These are phyloP conservation scores for Cyberlindnera xishuangbannaensis DNA, from an alignment of 805 yeast species.

Conservation along the genomic window DNA sequence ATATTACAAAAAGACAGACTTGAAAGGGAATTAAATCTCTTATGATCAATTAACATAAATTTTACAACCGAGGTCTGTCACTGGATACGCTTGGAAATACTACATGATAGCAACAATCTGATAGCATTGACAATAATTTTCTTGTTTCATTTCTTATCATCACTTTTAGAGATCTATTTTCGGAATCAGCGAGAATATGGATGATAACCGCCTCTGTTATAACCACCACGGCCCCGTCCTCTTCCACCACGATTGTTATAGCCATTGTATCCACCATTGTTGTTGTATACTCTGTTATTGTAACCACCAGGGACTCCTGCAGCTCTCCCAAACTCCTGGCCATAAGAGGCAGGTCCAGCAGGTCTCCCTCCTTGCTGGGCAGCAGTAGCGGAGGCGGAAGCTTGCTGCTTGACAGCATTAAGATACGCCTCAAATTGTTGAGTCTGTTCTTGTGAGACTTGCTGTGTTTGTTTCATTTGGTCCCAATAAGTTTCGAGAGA, in stretches of 20 bases:
- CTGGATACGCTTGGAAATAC: no score
- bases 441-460: constrained; percentile 8
- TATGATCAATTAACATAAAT: no score
- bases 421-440: constrained; percentile 5
- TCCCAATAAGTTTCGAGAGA: constrained; percentile 60
- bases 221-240: constrained; percentile 13
- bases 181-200: constrained; percentile 3
- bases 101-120: no score
- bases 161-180: no score
- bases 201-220: constrained; percentile 17
- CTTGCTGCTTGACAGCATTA: constrained; percentile 8
- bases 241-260: constrained; percentile 18
- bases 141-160: no score
- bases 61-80: no score
- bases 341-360: constrained; percentile 6
- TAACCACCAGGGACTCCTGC: constrained; percentile 2
- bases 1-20: no score
- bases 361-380: constrained; percentile 8
- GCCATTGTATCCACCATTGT: constrained; percentile 12
- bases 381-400: not conserved
- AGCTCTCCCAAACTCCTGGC: constrained; percentile 13
- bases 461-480: constrained; percentile 9
- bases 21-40: no score
- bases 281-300: constrained; percentile 19
- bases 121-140: no score